phyloP scores from a whole-genome alignment of 441 rosid species.

The Eugenia klotzschiana region DNA sequence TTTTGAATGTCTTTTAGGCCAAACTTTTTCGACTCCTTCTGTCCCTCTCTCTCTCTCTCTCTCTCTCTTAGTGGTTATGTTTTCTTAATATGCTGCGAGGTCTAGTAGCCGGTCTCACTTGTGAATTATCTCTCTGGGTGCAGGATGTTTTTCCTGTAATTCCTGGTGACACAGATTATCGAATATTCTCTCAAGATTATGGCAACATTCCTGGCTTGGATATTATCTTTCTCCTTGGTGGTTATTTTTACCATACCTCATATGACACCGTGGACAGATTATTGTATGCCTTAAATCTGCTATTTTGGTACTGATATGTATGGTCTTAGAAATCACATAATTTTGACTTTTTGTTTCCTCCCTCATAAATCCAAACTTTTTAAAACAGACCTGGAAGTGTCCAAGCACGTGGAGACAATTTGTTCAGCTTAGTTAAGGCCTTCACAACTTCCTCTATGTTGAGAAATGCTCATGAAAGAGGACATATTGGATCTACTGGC shows the following conservation, averaged over 20 bases:
- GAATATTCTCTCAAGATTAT: constrained; percentile 85
- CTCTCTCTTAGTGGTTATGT: background rate
- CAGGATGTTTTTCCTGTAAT: constrained; percentile 87
- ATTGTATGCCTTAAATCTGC: constrained; percentile 69
- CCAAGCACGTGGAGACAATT: constrained; percentile 98
- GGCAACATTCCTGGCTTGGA: constrained; percentile 93
- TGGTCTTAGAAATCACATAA: background rate
- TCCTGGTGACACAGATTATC: constrained; percentile 96
- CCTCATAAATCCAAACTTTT: constrained; percentile 15
- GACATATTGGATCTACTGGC: constrained; percentile 21
- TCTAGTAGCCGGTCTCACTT: background rate
- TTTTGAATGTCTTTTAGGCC: background rate
- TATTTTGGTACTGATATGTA: constrained; percentile 35
- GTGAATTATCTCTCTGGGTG: background rate
- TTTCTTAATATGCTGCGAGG: background rate
- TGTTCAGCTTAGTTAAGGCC: constrained; percentile 56
- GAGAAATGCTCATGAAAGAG: constrained; percentile 43
- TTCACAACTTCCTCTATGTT: constrained; percentile 70
- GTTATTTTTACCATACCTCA: constrained; percentile 96
- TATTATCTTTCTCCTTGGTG: constrained; percentile 90
- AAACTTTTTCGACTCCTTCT: background rate
- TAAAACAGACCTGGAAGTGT: constrained; percentile 94
- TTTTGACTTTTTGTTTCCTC: background rate
- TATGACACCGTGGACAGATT: constrained; percentile 89
- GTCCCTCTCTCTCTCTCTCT: background rate